Evolutionary conservation across 1,139 yeast species (phyloP), one percentile per base, ranked within the genome.

Genomic region (Diutina siamensis): DNA sequence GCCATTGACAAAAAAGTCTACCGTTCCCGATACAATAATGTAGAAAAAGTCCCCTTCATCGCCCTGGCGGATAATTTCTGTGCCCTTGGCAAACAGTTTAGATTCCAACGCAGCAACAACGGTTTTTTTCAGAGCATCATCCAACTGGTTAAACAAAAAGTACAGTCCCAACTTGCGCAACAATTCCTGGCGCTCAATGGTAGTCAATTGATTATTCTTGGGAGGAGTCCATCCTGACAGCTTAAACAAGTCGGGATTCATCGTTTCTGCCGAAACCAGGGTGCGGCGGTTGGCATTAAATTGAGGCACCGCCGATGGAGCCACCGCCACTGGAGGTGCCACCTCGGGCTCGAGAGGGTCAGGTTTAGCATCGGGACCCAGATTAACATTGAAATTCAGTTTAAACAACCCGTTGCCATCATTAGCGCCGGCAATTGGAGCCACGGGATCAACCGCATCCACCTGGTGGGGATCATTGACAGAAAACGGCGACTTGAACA

Each of bases 21-120:
- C 96, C 1, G 74, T 65, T 47, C 98, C 98, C 10, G 69, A 63
- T 64, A 92, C 97, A 49, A 92, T 80, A 46, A 92, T 81, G 63
- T 89, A 92, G 61, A 92, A 88, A 62, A 70, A 92, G 64, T 92
- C 97, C 54, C 98, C 98, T 60, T 86, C 96, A 59, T 88, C 97
- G 47, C 98, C 98, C 65, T 92, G 97, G 54, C 71, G 77, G 57
- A 92, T 89, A 51, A 92, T 83, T 53, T 77, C 80, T 10, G 78
- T 67, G 47, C 78, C 84, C 48, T 75, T 70, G 4, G 73, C 57
- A 46, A 80, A 78, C 46, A 66, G 64, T 57, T 83, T 84, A 59
- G 84, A 92, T 53, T 83, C 78, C 52, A 92, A 72, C 18, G 97
- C 94, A 53, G 79, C 76, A 47, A 92, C 76, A 38, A 92, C 94